Evolutionary conservation across 202 grass and related monocot genomes (phyloP), one percentile per base, ranked within the genome.

Genomic region (Hordeum pubiflorum): DNA sequence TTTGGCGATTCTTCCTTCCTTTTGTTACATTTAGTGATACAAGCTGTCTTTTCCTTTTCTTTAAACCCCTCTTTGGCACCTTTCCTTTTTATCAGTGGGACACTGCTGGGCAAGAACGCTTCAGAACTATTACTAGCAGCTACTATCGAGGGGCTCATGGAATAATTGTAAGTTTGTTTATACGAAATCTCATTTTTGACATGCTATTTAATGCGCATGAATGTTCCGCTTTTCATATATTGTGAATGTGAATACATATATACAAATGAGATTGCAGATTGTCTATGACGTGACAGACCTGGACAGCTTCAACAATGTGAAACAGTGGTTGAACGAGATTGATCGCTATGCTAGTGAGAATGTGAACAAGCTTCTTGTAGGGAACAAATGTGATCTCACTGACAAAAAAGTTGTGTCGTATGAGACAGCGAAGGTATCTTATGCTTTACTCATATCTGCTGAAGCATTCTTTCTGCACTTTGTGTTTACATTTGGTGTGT

Each of bases 91-190:
- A 29, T 36, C 63, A 94, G 92, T 94, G 92, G 92, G 92, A 94
- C 64, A 94, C 92, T 46, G 92, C 92, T 76, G 92, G 92, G 2
- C 92, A 94, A 89, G 92, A 94, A 79, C 83, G 89, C 15, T 94
- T 94, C 84, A 89, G 92, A 66, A 94, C 92, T 23, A 94, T 94
- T 67, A 94, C 92, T 17, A 94, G 89, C 58, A 94, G 92, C 85
- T 94, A 94, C 63, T 94, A 94, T 33, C 78, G 92, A 74, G 92
- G 89, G 66, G 92, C 92, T 63, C 89, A 94, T 70, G 92, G 92
- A n/a, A 94, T 94, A 38, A 89, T 94, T 55, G 92, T 91, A 87
- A 89, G 89, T 89, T 75, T 50, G 23, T 31, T 31, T 69, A 20
- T 74, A 31, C n/a, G 15, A 64, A 52, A 18, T 24, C 58, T 34